Evolutionary conservation across 345 rosid species (phyloP), one percentile per base, ranked within the genome.

Genomic region (Melaleuca quinquenervia): DNA sequence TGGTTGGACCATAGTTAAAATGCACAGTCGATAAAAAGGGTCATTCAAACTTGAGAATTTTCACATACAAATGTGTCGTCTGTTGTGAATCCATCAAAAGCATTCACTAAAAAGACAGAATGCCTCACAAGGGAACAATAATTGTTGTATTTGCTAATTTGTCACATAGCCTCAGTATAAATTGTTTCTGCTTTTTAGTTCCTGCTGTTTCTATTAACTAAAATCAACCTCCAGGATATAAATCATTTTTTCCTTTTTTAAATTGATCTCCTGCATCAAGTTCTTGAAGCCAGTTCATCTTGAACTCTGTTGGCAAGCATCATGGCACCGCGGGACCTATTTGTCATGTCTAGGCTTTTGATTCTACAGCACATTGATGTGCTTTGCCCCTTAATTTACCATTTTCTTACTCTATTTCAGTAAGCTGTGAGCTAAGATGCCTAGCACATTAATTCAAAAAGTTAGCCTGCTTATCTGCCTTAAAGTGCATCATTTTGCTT

Each of bases 201-300:
- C 26, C 24, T 70, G 26, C 48, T 9, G 26, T 36, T 70, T 70
- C 80, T 48, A 70, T 18, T 70, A 70, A 26, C 48, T 70, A 70
- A 18, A 70, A 70, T 70, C 14, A 36, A 36, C 44, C 11, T 70
- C 48, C 48, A 7, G 11, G 48, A 70, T 70, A 48, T 70, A 70
- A 70, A 48, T 70, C 48, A 70, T 9, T 18, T 70, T 36, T 70
- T 56, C n/a, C n/a, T 70, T 36, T 56, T 12, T 56, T 20, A 18
- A 70, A 70, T 36, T 44, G 26, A 32, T 70, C 48, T 70, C 80
- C 80, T 36, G 80, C 80, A 70, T 70, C 80, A 70, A 64, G 26
- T 36, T 70, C 80, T 18, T 70, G 13, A 18, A 36, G 90, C 93
- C 55, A 97, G 93, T 50, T 95, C 97, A 49, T 88, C 48, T 36